A percentile compares a stretch with the other conserved stretches of the same genome.
Evolutionary conservation across 108 stramenopile genomes (phyloP).

Genomic region (Nitzschia sp.): DNA sequence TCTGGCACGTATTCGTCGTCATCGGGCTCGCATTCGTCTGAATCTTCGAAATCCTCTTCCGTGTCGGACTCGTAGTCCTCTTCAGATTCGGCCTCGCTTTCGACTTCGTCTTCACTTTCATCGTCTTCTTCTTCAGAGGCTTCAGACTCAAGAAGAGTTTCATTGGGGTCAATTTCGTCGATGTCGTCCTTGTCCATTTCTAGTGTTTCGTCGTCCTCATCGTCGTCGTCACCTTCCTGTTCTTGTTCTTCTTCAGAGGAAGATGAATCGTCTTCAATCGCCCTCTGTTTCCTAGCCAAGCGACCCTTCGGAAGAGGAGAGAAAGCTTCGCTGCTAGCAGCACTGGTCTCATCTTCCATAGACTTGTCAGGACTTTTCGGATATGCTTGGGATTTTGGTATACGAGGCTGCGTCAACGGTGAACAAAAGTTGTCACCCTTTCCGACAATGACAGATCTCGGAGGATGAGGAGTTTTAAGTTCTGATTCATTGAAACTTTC

Average conservation of each 20-base stretch:
- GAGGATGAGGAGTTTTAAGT: not conserved
- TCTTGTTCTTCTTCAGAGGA: not conserved
- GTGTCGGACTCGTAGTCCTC: constrained; percentile 7
- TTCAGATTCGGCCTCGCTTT: not conserved
- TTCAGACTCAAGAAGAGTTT: constrained; percentile 7
- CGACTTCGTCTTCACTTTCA: constrained; percentile 20
- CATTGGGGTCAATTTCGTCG: constrained; percentile 11
- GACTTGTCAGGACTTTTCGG: not conserved
- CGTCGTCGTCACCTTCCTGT: not conserved
- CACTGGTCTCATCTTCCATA: constrained; percentile 16
- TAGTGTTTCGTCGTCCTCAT: constrained; percentile 14
- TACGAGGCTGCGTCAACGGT: constrained; percentile 6
- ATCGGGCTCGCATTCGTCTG: constrained; percentile 1
- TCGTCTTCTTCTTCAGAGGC: constrained; percentile 16
- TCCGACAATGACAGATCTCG: not conserved
- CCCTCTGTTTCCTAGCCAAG: not conserved
- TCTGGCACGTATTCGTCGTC: constrained; percentile 17
- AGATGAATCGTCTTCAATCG: not conserved
- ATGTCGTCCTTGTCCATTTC: constrained; percentile 21
- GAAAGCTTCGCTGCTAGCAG: constrained; percentile 9
- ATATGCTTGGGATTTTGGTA: not conserved
- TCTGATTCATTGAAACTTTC: not conserved
- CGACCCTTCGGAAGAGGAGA: not conserved
- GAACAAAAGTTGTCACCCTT: not conserved
- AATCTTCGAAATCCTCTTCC: constrained; percentile 8